Percentiles rank a stretch among this genome's conserved stretches.
phyloP scores from a whole-genome alignment of 192 early-diverging fungal genomes.

The Entomortierella beljakovae region DNA sequence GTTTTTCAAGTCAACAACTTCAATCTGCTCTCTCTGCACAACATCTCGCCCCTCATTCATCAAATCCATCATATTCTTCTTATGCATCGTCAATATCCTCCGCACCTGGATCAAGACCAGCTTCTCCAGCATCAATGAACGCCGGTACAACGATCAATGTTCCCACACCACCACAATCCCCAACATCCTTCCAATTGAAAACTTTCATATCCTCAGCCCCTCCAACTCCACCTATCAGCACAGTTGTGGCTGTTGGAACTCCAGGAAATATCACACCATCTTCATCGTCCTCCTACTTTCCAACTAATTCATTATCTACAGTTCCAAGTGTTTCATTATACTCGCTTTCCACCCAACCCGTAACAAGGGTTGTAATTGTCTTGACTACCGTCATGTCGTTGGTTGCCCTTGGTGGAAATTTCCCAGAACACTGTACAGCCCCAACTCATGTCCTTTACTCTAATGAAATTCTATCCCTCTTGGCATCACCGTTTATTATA shows the following conservation, averaged over 20 bases:
- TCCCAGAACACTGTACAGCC: slow-evolving; percentile 40
- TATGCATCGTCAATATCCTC: slow-evolving; percentile 54
- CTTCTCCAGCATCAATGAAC: slow-evolving; percentile 41
- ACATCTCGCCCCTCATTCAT: slow-evolving; percentile 38
- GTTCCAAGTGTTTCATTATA: slow-evolving; percentile 7
- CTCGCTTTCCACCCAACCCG: slow-evolving; percentile 25
- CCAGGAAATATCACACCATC: slow-evolving; percentile 20
- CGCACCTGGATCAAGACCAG: slow-evolving; percentile 35
- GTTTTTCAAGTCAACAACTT: slow-evolving; percentile 28
- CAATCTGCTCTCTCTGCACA: slow-evolving; percentile 38
- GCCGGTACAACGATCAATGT: slow-evolving; percentile 13
- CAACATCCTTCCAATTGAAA: slow-evolving; percentile 40
- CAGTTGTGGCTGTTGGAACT: slow-evolving; percentile 25
- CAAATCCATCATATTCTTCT: slow-evolving; percentile 32
- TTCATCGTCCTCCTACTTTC: slow-evolving; percentile 26
- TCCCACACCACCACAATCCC: slow-evolving; percentile 40
- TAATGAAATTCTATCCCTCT: slow-evolving; percentile 22
- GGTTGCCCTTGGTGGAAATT: slow-evolving; percentile 37
- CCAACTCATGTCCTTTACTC: slow-evolving; percentile 28
- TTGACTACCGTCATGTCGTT: slow-evolving; percentile 35
- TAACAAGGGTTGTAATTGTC: slow-evolving; percentile 21
- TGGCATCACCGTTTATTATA: slow-evolving; percentile 42
- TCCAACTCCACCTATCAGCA: slow-evolving; percentile 43
- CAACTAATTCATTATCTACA: slow-evolving; percentile 10
- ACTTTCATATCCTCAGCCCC: slow-evolving; percentile 40